Conservation (phyloP, 495 filamentous ascomycete genomes). For the Talaromyces nanjingensis region DNA sequence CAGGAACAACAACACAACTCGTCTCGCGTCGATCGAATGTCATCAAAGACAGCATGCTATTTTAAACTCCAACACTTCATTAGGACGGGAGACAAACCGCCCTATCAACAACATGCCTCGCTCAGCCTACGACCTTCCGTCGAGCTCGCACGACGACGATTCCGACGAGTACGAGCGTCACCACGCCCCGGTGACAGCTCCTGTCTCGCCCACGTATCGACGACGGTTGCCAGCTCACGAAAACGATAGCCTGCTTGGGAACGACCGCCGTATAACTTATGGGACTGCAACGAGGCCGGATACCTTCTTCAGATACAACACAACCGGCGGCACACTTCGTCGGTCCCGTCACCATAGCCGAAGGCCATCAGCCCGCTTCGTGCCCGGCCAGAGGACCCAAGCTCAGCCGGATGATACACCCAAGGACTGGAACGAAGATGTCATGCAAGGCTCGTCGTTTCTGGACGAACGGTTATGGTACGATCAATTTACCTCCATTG, state of each 20-base stretch:
- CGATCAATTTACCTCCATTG: conserved; percentile 96
- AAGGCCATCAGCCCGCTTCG: conserved; percentile 55
- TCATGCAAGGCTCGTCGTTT: conserved; percentile 41
- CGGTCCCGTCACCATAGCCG: conserved; percentile 58
- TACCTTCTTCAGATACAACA: conserved; percentile 21
- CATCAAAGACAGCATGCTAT: not conserved
- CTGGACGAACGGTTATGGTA: conserved; percentile 94
- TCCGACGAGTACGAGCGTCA: conserved; percentile 12
- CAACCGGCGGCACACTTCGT: conserved; percentile 36
- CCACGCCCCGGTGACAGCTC: conserved; percentile 14
- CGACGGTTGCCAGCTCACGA: not conserved
- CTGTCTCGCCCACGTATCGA: conserved; percentile 8
- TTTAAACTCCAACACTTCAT: not conserved
- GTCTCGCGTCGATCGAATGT: not conserved
- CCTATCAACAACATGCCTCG: conserved; percentile 20
- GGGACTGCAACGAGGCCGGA: conserved; percentile 23
- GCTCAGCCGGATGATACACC: conserved; percentile 28
- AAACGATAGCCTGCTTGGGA: conserved; percentile 5
- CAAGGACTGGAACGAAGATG: conserved; percentile 52
- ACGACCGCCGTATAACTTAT: not conserved
- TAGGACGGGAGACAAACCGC: not conserved
- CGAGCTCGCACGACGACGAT: conserved; percentile 17
- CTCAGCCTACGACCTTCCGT: conserved; percentile 18
- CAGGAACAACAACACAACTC: not conserved
- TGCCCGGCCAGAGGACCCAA: conserved; percentile 28